These are phyloP conservation scores for Colletotrichum endophyticum DNA, from an alignment of 2,329 filamentous ascomycete genomes.

Conservation along the genomic window DNA sequence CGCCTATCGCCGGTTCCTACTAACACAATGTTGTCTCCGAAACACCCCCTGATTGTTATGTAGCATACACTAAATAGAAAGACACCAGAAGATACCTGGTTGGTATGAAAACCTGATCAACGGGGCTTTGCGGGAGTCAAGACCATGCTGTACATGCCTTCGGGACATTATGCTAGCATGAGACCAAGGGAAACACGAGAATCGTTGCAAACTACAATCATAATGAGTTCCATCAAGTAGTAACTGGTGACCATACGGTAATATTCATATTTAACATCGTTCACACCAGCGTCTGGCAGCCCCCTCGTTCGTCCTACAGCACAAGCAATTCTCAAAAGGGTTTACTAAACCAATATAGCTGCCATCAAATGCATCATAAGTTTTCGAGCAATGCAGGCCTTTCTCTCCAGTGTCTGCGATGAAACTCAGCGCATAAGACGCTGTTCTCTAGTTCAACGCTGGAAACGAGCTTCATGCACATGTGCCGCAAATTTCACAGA, in stretches of 20 bases:
- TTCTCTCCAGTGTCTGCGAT: not conserved
- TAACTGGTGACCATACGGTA: accelerated
- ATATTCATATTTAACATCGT: not conserved
- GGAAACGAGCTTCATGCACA: not conserved
- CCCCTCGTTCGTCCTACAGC: not conserved
- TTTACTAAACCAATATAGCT: not conserved
- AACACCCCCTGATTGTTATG: accelerated
- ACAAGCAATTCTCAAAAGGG: not conserved
- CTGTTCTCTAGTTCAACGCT: not conserved
- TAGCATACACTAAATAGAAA: not conserved
- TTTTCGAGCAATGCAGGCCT: not conserved
- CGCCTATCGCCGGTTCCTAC: not conserved
- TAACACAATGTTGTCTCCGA: accelerated
- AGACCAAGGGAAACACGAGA: not conserved
- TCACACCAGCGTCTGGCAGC: not conserved
- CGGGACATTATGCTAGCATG: not conserved
- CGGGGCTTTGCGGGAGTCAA: not conserved
- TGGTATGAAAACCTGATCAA: not conserved
- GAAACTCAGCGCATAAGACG: accelerated
- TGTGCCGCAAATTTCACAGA: accelerated
- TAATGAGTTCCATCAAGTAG: not conserved
- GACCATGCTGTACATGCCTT: not conserved
- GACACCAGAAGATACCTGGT: not conserved
- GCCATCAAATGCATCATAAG: not conserved
- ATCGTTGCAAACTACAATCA: too few relatives aligned